These are phyloP conservation scores for Wickerhamiella pararugosa DNA, from an alignment of 1,139 yeast genomes.

Conservation along the genomic window DNA sequence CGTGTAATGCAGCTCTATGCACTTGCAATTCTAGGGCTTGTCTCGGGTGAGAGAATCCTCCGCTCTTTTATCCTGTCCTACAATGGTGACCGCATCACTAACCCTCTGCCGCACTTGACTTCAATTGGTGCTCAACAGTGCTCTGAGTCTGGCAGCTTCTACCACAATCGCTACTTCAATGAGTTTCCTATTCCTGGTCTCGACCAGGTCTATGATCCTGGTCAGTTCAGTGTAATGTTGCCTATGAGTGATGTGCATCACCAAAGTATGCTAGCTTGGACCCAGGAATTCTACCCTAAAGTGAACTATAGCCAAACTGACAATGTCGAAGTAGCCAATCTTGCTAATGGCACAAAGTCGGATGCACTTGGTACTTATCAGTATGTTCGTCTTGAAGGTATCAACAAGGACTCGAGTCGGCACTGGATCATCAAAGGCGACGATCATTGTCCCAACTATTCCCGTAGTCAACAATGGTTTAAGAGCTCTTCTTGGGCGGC, in stretches of 20 bases:
- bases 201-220: constrained; percentile 21
- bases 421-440: constrained; percentile 30
- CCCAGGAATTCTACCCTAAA: constrained; percentile 34
- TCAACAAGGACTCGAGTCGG: constrained; percentile 25
- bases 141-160: constrained; percentile 26
- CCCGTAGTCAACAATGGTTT: constrained; percentile 21
- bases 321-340: constrained; percentile 18
- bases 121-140: constrained; percentile 29
- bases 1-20: neutral
- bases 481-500: constrained; percentile 21
- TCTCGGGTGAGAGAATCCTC: constrained; percentile 15
- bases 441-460: constrained; percentile 27
- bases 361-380: constrained; percentile 30
- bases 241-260: constrained; percentile 26
- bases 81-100: constrained; percentile 33
- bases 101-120: constrained; percentile 29
- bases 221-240: constrained; percentile 24
- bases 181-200: constrained; percentile 19
- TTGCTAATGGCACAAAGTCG: constrained; percentile 28
- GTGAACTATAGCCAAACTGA: constrained; percentile 14
- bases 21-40: neutral
- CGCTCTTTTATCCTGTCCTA: constrained; percentile 33
- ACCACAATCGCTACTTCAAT: constrained; percentile 29
- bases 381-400: constrained; percentile 27
- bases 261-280: constrained; percentile 28